A percentile compares a stretch with the other conserved stretches of the same genome.
These are phyloP conservation scores for Ilyonectria destructans DNA, from an alignment of 2,329 filamentous ascomycete species.

Conservation along the genomic window DNA sequence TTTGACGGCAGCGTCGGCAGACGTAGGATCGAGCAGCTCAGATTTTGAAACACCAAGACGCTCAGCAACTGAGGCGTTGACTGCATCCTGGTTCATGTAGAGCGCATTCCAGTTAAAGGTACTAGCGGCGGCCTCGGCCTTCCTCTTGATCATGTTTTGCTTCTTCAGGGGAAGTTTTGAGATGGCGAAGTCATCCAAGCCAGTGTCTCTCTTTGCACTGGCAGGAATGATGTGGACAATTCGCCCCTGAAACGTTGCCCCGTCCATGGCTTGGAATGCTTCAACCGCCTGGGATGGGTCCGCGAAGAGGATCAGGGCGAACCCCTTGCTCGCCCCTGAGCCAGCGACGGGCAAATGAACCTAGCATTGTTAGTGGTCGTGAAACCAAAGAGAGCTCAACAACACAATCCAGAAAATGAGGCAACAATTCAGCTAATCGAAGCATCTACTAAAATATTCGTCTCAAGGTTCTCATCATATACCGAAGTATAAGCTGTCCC, in stretches of 20 bases:
- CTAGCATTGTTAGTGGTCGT: conserved; percentile 66
- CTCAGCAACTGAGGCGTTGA: conserved; percentile 90
- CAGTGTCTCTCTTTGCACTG: conserved; percentile 84
- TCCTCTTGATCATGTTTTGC: conserved; percentile 91
- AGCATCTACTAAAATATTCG: conserved; percentile 99
- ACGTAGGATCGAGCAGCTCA: conserved; percentile 95
- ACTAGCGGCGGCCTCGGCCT: conserved; percentile 82
- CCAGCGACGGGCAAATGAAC: conserved; percentile 87
- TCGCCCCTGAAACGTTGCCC: conserved; percentile 91
- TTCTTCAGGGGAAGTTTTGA: conserved; percentile 95
- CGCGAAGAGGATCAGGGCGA: conserved; percentile 87
- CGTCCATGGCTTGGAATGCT: conserved; percentile 86
- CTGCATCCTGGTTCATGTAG: conserved; percentile 98
- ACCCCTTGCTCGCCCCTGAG: conserved; percentile 86
- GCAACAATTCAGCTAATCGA: conserved; percentile 81
- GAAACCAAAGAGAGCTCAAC: conserved; percentile 36
- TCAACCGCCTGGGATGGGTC: conserved; percentile 81
- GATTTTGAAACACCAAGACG: conserved; percentile 92
- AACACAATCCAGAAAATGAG: conserved; percentile 46
- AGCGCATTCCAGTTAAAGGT: conserved; percentile 99
- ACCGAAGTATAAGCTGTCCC: conserved; percentile 98
- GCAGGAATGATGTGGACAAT: conserved; percentile 92
- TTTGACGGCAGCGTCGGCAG: conserved; percentile 93
- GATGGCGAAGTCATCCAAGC: conserved; percentile 89
- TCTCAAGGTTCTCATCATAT: conserved; percentile 90